phyloP scores from a whole-genome alignment of 1,139 yeast species.

The Candida labiduridarum region DNA sequence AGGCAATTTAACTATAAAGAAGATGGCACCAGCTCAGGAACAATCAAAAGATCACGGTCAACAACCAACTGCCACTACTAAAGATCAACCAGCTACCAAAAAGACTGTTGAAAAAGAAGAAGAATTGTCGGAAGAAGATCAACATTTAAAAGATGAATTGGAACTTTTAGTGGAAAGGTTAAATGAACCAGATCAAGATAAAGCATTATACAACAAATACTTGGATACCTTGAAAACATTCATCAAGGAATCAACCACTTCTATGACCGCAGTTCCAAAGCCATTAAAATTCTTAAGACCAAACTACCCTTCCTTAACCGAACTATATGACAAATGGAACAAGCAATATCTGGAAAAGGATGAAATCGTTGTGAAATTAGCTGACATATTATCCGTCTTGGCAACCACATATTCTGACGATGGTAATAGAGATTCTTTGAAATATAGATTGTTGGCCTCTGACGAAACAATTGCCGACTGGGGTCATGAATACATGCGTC shows the following conservation, averaged over 20 bases:
- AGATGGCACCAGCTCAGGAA: slow-evolving; percentile 28
- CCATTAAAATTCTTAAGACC: slow-evolving; percentile 95
- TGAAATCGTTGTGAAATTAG: slow-evolving; percentile 37
- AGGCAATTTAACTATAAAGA: not conserved
- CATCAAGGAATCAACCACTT: slow-evolving; percentile 91
- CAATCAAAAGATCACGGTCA: slow-evolving; percentile 12
- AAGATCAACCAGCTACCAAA: slow-evolving; percentile 17
- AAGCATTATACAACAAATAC: slow-evolving; percentile 56
- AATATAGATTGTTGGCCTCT: slow-evolving; percentile 70
- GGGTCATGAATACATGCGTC: slow-evolving; percentile 99
- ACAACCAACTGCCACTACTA: slow-evolving; percentile 10
- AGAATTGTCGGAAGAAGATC: slow-evolving; percentile 93
- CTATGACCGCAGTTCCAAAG: slow-evolving; percentile 99
- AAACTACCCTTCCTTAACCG: slow-evolving; percentile 68
- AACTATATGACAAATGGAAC: slow-evolving; percentile 70
- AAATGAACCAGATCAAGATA: slow-evolving; percentile 43
- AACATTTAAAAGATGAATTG: slow-evolving; percentile 81
- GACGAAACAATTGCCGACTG: slow-evolving; percentile 72
- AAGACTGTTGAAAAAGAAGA: slow-evolving; percentile 51
- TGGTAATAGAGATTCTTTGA: slow-evolving; percentile 77
- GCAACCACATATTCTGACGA: slow-evolving; percentile 95
- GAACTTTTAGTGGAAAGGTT: slow-evolving; percentile 85
- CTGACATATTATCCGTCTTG: slow-evolving; percentile 88
- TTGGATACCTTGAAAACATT: slow-evolving; percentile 70
- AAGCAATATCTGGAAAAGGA: slow-evolving; percentile 54